A percentile compares a stretch with the other conserved stretches of the same genome.
Evolutionary conservation across 371 early-diverging fungal genomes (phyloP).

Genomic region (Phascolomyces articulosus): DNA sequence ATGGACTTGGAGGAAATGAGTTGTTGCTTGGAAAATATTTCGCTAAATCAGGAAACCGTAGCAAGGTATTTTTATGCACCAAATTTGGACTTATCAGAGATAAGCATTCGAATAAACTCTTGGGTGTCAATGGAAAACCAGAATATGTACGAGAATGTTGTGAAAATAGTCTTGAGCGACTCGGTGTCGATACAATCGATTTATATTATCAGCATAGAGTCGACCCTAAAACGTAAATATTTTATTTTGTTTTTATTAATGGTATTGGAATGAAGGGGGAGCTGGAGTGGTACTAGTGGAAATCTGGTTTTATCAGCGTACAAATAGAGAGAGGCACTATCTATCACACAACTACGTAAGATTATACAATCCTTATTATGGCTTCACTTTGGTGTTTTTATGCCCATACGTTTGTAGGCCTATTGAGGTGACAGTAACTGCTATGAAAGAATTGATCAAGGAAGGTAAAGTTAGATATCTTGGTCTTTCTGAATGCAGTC

Average conservation of each 20-base stretch:
- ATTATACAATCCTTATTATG: no score
- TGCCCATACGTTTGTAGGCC: constrained; percentile 23
- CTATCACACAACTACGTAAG: no score
- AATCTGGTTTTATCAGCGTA: no score
- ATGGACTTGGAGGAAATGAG: constrained; percentile 33
- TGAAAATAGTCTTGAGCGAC: constrained; percentile 43
- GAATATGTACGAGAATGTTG: constrained; percentile 50
- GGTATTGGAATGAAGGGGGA: no score
- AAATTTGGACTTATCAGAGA: constrained; percentile 40
- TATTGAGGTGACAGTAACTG: constrained; percentile 58
- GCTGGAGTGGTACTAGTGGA: no score
- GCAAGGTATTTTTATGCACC: constrained; percentile 48
- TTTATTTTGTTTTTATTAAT: no score
- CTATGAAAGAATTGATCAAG: constrained; percentile 63
- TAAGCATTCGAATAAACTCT: constrained; percentile 11
- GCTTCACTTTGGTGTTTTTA: no score
- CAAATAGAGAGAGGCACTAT: no score
- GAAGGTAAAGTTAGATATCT: constrained; percentile 61
- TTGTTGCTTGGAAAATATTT: constrained; percentile 34
- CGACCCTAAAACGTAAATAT: constrained; percentile 37
- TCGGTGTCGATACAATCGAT: constrained; percentile 55
- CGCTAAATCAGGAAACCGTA: constrained; percentile 24
- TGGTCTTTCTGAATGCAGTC: constrained; percentile 63
- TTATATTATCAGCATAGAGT: constrained; percentile 64
- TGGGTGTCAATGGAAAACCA: constrained; percentile 41